A percentile compares a stretch with the other conserved stretches of the same genome.
phyloP scores from a whole-genome alignment of 352 stramenopile genomes.

The Blastocystis sp. region DNA sequence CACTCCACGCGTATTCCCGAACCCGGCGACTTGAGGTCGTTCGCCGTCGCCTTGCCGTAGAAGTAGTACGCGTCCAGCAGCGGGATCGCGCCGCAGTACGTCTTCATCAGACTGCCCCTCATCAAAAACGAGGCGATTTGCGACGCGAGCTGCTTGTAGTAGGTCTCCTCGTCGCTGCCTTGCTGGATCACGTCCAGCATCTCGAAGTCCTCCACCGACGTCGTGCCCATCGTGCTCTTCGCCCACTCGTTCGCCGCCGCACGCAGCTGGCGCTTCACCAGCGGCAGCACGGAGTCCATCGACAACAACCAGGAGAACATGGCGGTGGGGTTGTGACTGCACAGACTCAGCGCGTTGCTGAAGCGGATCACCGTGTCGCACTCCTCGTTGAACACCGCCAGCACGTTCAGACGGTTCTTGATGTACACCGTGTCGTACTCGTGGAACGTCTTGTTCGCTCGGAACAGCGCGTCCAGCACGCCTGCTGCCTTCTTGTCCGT shows the following conservation, averaged over 20 bases:
- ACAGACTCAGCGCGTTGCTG: conserved; percentile 8
- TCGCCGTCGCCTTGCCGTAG: conserved; percentile 49
- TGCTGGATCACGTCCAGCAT: conserved; percentile 60
- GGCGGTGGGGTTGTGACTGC: conserved; percentile 18
- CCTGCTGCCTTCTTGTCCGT: background rate
- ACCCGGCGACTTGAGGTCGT: conserved; percentile 50
- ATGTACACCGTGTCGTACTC: conserved; percentile 32
- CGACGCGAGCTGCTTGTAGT: conserved; percentile 18
- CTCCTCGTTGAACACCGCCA: conserved; percentile 55
- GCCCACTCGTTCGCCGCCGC: conserved; percentile 46
- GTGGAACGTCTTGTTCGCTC: background rate
- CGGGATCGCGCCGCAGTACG: conserved; percentile 40
- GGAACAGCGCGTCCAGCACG: conserved; percentile 1
- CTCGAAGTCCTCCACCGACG: conserved; percentile 26
- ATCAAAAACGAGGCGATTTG: conserved; percentile 55
- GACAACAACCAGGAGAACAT: conserved; percentile 47
- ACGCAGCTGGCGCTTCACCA: conserved; percentile 62
- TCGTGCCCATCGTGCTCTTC: conserved; percentile 27
- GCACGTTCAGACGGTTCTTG: conserved; percentile 25
- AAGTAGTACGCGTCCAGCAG: conserved; percentile 66
- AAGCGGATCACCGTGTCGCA: conserved; percentile 40
- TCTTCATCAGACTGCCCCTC: conserved; percentile 16
- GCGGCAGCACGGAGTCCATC: conserved; percentile 18
- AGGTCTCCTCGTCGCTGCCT: conserved; percentile 34
- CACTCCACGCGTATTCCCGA: too few relatives aligned